These are phyloP conservation scores for Ustilago bromivora DNA, from an alignment of 1,284 basidiomycete genomes.

Conservation along the genomic window DNA sequence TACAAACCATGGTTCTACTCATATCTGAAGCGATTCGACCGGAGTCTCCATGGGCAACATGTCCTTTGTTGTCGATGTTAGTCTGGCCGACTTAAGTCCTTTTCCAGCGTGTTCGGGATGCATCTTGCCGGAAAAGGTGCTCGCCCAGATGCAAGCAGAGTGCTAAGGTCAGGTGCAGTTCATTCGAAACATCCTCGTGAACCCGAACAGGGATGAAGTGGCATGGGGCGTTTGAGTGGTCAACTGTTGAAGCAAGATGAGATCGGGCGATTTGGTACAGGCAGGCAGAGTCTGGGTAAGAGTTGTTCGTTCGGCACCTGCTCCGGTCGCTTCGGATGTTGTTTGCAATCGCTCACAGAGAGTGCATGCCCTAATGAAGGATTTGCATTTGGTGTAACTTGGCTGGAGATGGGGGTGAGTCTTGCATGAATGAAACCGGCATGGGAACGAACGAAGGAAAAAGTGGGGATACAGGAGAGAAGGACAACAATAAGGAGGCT, in stretches of 20 bases:
- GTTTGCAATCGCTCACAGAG: not conserved
- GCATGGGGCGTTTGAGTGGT: not conserved
- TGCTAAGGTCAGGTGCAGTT: not conserved
- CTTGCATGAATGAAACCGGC: not conserved
- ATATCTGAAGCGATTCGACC: not conserved
- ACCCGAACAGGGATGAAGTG: not conserved
- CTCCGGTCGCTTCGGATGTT: not conserved
- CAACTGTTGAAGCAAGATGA: not conserved
- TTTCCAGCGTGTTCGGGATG: not conserved
- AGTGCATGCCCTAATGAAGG: not conserved
- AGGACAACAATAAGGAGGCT: not conserved
- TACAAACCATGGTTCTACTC: slow-evolving; percentile 12
- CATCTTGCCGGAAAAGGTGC: not conserved
- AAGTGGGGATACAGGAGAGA: not conserved
- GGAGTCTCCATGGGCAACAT: not conserved
- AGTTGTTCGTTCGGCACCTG: not conserved
- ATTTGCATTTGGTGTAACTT: not conserved
- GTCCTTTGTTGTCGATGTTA: not conserved
- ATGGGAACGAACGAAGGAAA: not conserved
- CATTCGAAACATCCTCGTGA: not conserved
- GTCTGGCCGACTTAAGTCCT: not conserved
- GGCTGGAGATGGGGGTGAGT: not conserved
- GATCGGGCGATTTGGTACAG: not conserved
- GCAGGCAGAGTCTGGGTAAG: not conserved
- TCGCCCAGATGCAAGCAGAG: not conserved